Percentiles rank a stretch among this genome's conserved stretches.
Evolutionary conservation across 148 eudicot species (phyloP).

Genomic region (Rhododendron williamsianum): DNA sequence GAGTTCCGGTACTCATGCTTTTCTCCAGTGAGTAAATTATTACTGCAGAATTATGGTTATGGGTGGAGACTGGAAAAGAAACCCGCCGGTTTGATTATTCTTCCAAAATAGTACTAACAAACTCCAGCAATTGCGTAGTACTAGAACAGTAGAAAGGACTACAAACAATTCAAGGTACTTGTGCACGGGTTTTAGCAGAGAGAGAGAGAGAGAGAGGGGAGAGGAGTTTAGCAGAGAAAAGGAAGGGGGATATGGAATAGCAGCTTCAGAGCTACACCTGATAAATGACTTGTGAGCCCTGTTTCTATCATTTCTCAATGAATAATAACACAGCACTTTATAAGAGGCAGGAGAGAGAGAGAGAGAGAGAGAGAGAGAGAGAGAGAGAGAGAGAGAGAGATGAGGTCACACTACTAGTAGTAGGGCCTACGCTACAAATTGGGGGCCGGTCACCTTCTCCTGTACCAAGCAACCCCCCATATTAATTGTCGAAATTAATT

Average conservation of each 20-base stretch:
- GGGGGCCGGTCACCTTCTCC: neutral
- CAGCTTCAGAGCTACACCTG: neutral
- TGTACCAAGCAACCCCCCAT: neutral
- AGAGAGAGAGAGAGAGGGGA: neutral
- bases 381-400: no score
- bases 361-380: neutral
- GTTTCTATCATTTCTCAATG: neutral
- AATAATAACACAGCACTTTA: neutral
- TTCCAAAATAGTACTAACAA: neutral
- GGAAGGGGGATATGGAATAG: neutral
- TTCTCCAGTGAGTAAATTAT: neutral
- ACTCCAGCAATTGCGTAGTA: neutral
- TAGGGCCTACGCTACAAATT: neutral
- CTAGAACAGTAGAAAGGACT: neutral
- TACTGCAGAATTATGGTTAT: neutral
- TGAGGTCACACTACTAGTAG: neutral
- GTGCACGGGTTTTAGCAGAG: neutral
- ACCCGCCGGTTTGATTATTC: neutral
- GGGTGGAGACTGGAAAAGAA: neutral
- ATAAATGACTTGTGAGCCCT: neutral
- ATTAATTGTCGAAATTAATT: neutral
- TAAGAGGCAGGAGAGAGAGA: neutral
- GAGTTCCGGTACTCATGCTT: neutral
- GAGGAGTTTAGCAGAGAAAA: neutral
- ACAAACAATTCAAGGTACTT: neutral